Evolutionary conservation across 495 filamentous ascomycete genomes (phyloP).

Genomic region (Talaromyces ruber): DNA sequence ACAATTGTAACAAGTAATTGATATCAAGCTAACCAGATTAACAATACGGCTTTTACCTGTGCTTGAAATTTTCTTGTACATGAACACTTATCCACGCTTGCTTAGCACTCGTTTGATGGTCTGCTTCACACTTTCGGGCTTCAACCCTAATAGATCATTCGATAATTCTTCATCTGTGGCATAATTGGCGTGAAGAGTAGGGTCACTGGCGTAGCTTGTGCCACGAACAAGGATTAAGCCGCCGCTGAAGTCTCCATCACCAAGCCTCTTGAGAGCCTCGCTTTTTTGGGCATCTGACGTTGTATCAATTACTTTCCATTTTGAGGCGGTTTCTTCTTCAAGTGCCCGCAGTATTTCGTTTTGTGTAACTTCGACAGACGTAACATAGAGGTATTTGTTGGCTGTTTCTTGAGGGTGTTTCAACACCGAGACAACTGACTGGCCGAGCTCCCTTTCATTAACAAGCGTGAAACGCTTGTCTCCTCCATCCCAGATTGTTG

Average conservation of each 20-base stretch:
- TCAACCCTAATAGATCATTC: slow-evolving; percentile 22
- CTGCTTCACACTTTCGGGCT: slow-evolving; percentile 18
- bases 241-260: slow-evolving; percentile 25
- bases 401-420: slow-evolving; percentile 24
- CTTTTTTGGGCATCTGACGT: slow-evolving; percentile 19
- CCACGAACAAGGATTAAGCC: slow-evolving; percentile 20
- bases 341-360: slow-evolving; percentile 32
- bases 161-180: slow-evolving; percentile 14
- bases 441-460: slow-evolving; percentile 28
- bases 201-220: slow-evolving; percentile 16
- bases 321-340: slow-evolving; percentile 29
- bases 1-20: background rate
- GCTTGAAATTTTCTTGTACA: background rate
- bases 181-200: slow-evolving; percentile 21
- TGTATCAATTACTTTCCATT: slow-evolving; percentile 28
- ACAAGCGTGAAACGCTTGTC: slow-evolving; percentile 24
- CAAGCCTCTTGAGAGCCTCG: slow-evolving; percentile 21
- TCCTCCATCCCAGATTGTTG: slow-evolving; percentile 37
- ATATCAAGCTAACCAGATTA: background rate
- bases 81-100: background rate
- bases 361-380: slow-evolving; percentile 35
- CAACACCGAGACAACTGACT: slow-evolving; percentile 31
- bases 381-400: slow-evolving; percentile 40
- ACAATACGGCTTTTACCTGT: background rate
- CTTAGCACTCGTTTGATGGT: slow-evolving; percentile 14